phyloP scores from a whole-genome alignment of 768 basidiomycete species.

The Russula brevipes region DNA sequence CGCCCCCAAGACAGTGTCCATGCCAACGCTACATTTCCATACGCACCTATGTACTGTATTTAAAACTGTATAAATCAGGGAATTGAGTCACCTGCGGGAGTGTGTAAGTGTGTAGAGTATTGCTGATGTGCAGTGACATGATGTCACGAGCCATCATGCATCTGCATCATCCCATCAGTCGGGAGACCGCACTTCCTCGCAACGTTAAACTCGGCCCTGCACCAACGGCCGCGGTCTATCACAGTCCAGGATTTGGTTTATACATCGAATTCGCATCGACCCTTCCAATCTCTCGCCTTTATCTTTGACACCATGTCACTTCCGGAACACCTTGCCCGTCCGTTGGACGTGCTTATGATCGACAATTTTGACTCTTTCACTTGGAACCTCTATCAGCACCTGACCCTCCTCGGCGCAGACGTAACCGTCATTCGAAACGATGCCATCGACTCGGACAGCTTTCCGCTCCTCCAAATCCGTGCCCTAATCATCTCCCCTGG shows the following conservation, averaged over 20 bases:
- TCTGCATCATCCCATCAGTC: no score
- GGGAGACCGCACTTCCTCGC: not conserved
- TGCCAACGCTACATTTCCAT: no score
- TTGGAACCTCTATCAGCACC: constrained; percentile 95
- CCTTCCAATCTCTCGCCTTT: not conserved
- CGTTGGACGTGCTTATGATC: constrained; percentile 77
- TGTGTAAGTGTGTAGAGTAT: no score
- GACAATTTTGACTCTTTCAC: constrained; percentile 99
- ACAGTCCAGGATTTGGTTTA: not conserved
- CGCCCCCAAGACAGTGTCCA: no score
- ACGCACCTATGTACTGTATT: no score
- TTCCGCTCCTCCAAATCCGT: constrained; percentile 67
- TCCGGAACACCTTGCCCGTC: constrained; percentile 32
- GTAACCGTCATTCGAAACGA: constrained; percentile 94
- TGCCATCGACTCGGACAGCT: constrained; percentile 66
- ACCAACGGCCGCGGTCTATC: not conserved
- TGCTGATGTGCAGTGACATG: no score
- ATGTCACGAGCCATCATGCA: no score
- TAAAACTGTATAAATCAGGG: no score
- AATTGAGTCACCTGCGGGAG: no score
- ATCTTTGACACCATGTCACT: constrained; percentile 29
- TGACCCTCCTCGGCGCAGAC: constrained; percentile 79
- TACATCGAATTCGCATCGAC: not conserved
- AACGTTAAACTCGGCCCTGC: not conserved
- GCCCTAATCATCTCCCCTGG: constrained; percentile 93